These are phyloP conservation scores for Cymbopogon citratus DNA, from an alignment of 176 grass and related monocot genomes.

Conservation along the genomic window DNA sequence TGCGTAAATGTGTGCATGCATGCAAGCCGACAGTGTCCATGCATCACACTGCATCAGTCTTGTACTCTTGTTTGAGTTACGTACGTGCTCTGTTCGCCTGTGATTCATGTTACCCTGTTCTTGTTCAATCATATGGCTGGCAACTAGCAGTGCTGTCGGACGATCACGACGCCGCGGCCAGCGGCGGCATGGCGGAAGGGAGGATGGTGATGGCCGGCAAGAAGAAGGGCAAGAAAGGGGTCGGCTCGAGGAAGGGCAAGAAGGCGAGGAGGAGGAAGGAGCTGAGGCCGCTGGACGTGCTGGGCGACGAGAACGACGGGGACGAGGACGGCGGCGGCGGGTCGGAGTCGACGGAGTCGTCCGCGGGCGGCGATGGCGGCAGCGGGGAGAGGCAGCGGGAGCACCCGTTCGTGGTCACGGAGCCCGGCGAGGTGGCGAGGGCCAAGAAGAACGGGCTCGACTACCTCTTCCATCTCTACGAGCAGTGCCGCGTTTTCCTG, in stretches of 20 bases:
- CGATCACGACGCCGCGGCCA: slow-evolving; percentile 33
- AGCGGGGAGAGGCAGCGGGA: slow-evolving; percentile 64
- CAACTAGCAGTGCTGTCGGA: slow-evolving; percentile 48
- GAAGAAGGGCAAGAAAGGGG: slow-evolving; percentile 42
- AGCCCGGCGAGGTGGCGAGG: slow-evolving; percentile 89
- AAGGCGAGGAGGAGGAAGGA: slow-evolving; percentile 43
- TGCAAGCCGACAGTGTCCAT: not conserved
- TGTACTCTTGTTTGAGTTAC: not conserved
- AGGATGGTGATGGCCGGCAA: slow-evolving; percentile 19
- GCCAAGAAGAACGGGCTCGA: slow-evolving; percentile 99
- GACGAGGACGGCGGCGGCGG: slow-evolving; percentile 38
- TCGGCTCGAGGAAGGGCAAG: slow-evolving; percentile 24
- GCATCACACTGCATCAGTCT: no score
- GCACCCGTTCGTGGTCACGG: slow-evolving; percentile 98
- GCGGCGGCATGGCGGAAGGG: slow-evolving; percentile 29
- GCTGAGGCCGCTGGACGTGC: slow-evolving; percentile 33
- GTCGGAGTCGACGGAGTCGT: slow-evolving; percentile 62
- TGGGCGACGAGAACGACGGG: slow-evolving; percentile 35
- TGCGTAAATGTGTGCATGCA: not conserved
- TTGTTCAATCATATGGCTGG: not conserved
- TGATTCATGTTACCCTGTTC: not conserved
- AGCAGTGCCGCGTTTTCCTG: slow-evolving; percentile 98
- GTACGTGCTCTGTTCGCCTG: not conserved
- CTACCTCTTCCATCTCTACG: slow-evolving; percentile 96
- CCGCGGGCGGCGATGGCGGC: slow-evolving; percentile 32